A percentile compares a stretch with the other conserved stretches of the same genome.
Conservation (phyloP, 805 yeast genomes). For the Monosporozyma aerobia region DNA sequence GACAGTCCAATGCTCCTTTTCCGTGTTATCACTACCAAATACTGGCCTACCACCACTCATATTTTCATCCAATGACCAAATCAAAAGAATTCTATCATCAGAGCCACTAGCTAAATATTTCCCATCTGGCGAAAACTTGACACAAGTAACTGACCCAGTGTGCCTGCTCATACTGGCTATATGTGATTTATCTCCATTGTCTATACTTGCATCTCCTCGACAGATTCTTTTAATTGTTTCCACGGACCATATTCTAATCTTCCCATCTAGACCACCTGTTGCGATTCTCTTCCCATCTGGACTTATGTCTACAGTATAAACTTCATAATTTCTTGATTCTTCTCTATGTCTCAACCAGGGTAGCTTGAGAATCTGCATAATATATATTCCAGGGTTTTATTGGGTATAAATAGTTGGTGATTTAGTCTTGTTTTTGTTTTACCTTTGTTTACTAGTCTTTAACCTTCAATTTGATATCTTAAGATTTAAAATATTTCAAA, state of each 20-base stretch:
- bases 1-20: conserved; percentile 90
- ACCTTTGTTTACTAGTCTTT: neutral
- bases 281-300: conserved; percentile 81
- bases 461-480: neutral
- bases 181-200: conserved; percentile 37
- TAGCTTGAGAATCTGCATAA: conserved; percentile 57
- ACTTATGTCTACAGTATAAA: conserved; percentile 73
- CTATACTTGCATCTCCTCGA: conserved; percentile 5
- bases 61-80: conserved; percentile 82
- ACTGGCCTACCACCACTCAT: conserved; percentile 36
- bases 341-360: conserved; percentile 71
- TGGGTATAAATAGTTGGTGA: neutral
- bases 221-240: conserved; percentile 34
- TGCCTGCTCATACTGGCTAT: conserved; percentile 89
- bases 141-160: conserved; percentile 93
- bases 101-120: conserved; percentile 89
- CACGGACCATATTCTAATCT: conserved; percentile 80
- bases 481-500: neutral
- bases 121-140: conserved; percentile 87
- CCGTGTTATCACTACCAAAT: conserved; percentile 60
- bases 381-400: neutral
- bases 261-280: conserved; percentile 91
- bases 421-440: neutral
- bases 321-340: conserved; percentile 72
- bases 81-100: conserved; percentile 82